A percentile compares a stretch with the other conserved stretches of the same genome.
Conservation (phyloP, 176 grass and related monocot genomes). For the Raddia distichophylla region DNA sequence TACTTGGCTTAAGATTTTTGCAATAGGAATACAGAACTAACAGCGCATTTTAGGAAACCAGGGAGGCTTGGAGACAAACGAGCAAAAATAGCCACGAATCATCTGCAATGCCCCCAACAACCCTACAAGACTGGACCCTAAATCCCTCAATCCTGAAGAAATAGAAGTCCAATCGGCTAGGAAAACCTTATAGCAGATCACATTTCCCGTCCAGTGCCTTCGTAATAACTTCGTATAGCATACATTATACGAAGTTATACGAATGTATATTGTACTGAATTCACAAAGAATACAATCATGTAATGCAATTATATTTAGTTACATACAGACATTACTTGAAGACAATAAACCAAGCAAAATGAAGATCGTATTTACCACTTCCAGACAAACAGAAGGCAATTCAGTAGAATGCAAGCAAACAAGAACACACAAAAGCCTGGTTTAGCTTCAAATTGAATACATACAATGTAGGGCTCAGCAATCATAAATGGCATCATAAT, state of each 20-base stretch:
- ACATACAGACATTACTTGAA: not conserved
- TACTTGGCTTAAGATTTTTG: no score
- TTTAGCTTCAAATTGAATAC: not conserved
- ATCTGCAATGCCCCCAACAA: not conserved
- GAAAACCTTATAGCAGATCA: not conserved
- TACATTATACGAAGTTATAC: no score
- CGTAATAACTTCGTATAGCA: not conserved
- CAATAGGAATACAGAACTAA: no score
- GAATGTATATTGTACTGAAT: not conserved
- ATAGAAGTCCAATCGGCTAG: not conserved
- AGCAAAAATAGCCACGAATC: not conserved
- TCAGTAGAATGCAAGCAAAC: not conserved
- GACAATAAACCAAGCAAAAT: not conserved
- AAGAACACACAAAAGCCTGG: not conserved
- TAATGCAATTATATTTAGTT: not conserved
- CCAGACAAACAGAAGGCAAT: not conserved
- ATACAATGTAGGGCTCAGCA: constrained; percentile 2
- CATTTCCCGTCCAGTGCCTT: constrained; percentile 15
- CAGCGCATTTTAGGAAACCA: not conserved
- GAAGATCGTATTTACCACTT: not conserved
- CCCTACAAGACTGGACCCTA: not conserved
- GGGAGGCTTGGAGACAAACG: not conserved
- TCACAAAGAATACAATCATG: not conserved
- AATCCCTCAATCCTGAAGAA: not conserved
- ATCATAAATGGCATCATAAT: not conserved